Conservation (phyloP, 495 filamentous ascomycete genomes). For the Cenococcum geophilum region DNA sequence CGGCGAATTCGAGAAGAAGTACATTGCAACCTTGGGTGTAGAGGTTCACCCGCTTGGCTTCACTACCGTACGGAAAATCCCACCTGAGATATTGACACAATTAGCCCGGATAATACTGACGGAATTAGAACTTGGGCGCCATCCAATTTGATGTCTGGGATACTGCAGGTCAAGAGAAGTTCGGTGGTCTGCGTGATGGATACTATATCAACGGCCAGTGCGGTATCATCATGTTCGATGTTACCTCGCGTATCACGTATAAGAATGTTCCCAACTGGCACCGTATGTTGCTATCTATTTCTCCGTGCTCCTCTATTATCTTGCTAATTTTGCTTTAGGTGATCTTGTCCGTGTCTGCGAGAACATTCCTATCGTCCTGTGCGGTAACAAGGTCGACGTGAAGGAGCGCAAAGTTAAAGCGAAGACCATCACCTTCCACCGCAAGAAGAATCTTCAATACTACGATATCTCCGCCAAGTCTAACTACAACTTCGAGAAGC, state of each 20-base stretch:
- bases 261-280: constrained; percentile 99
- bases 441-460: constrained; percentile 99
- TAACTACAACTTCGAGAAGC: constrained; percentile 99
- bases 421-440: constrained; percentile 99
- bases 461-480: constrained; percentile 99
- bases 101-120: constrained; percentile 11
- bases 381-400: constrained; percentile 99
- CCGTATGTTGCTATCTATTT: constrained; percentile 58
- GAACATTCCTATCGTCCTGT: constrained; percentile 97
- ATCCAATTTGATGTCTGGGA: constrained; percentile 99
- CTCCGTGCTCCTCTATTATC: not conserved
- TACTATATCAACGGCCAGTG: constrained; percentile 99
- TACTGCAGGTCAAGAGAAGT: constrained; percentile 99
- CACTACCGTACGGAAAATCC: constrained; percentile 64
- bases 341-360: constrained; percentile 99
- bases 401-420: constrained; percentile 99
- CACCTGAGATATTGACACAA: not conserved
- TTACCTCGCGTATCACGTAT: constrained; percentile 99
- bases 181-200: constrained; percentile 97
- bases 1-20: constrained; percentile 99
- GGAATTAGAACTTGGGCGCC: constrained; percentile 73
- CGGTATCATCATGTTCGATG: constrained; percentile 99
- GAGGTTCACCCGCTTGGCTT: constrained; percentile 95
- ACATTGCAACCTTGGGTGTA: constrained; percentile 98
- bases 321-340: constrained; percentile 51